These are phyloP conservation scores for Apiotrichum laibachii DNA, from an alignment of 1,284 basidiomycete species.

Conservation along the genomic window DNA sequence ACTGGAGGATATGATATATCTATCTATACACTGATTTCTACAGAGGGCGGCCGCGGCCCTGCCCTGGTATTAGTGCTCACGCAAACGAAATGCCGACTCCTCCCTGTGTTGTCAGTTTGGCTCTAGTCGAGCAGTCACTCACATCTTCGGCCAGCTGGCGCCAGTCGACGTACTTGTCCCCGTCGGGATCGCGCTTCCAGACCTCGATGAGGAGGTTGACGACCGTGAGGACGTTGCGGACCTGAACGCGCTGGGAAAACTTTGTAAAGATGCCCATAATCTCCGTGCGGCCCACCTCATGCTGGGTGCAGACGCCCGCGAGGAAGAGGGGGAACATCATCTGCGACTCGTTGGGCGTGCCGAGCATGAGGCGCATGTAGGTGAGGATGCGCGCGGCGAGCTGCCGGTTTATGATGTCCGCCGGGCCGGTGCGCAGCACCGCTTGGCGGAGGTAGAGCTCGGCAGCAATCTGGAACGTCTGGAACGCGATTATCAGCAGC, in stretches of 20 bases:
- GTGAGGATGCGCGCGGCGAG: constrained; percentile 30
- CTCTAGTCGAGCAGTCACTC: background rate
- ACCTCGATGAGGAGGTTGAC: constrained; percentile 30
- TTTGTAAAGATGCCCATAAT: constrained; percentile 28
- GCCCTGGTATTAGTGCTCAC: background rate
- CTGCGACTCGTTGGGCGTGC: constrained; percentile 36
- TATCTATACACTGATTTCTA: background rate
- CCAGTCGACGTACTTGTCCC: constrained; percentile 33
- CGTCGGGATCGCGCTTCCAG: constrained; percentile 33
- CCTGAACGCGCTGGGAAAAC: constrained; percentile 28
- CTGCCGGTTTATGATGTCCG: constrained; percentile 30
- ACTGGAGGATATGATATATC: background rate
- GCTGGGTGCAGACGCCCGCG: constrained; percentile 30
- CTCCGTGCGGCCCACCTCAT: constrained; percentile 23
- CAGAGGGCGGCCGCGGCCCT: background rate
- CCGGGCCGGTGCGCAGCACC: constrained; percentile 24
- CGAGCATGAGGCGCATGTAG: constrained; percentile 29
- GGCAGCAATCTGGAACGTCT: constrained; percentile 34
- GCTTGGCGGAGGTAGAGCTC: constrained; percentile 37
- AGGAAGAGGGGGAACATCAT: constrained; percentile 42
- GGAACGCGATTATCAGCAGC: constrained; percentile 30
- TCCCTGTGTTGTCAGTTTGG: background rate
- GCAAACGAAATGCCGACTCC: background rate
- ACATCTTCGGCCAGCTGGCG: constrained; percentile 23
- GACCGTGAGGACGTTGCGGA: constrained; percentile 31